Conservation (phyloP, 1,284 basidiomycete species). For the Austroboletus novae-zelandiae region DNA sequence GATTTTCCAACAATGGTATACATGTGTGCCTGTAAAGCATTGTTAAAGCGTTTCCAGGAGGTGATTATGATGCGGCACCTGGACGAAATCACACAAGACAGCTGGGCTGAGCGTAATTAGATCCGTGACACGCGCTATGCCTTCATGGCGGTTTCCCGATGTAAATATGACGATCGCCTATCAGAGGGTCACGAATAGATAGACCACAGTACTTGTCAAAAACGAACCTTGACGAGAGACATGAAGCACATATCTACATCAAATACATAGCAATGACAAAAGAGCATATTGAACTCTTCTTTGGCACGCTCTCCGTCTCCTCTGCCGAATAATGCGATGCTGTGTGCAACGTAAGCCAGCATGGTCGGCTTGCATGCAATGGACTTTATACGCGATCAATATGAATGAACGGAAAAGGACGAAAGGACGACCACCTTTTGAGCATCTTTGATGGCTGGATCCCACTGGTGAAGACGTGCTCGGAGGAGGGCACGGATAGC, state of each 20-base stretch:
- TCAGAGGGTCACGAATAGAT: not conserved
- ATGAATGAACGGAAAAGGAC: not conserved
- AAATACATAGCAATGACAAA: not conserved
- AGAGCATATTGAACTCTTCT: not conserved
- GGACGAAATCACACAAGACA: not conserved
- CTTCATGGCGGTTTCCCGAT: not conserved
- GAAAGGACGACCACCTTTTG: not conserved
- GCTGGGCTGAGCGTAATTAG: not conserved
- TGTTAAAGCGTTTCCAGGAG: not conserved
- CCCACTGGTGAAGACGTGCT: not conserved
- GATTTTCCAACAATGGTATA: not conserved
- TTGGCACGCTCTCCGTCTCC: not conserved
- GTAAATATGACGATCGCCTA: not conserved
- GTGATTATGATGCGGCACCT: not conserved
- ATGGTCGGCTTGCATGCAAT: too few relatives aligned
- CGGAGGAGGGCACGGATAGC: not conserved
- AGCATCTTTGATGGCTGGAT: not conserved
- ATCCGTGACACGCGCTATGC: not conserved
- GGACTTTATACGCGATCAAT: not conserved
- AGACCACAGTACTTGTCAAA: not conserved
- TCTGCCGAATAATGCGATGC: not conserved
- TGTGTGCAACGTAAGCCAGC: not conserved
- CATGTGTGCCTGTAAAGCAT: not conserved
- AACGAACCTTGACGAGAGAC: not conserved
- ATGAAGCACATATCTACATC: too few relatives aligned